Percentiles rank a stretch among this genome's conserved stretches.
Conservation (phyloP, 1,284 basidiomycete species). For the Lentinus polychrous region DNA sequence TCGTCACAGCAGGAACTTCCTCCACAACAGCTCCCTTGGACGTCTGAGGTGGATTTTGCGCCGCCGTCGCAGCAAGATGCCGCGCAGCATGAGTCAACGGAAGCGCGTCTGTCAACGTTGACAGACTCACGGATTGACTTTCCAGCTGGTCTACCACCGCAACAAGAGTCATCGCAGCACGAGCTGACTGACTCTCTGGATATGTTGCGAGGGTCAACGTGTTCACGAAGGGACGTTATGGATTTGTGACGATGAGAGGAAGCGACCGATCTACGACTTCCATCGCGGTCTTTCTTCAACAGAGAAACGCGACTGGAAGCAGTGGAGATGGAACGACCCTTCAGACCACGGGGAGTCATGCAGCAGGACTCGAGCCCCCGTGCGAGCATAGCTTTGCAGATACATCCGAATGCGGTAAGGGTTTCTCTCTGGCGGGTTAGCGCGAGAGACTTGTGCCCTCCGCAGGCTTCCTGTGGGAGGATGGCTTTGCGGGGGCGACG, state of each 20-base stretch:
- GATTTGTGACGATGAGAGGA: neutral
- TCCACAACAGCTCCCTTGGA: conserved; percentile 7
- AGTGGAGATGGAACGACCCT: conserved; percentile 5
- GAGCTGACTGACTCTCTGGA: conserved; percentile 8
- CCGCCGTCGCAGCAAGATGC: conserved; percentile 11
- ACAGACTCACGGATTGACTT: neutral
- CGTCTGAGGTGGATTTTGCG: neutral
- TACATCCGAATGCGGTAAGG: conserved; percentile 24
- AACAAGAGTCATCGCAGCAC: conserved; percentile 13
- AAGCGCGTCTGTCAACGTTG: conserved; percentile 3
- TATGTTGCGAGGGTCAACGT: conserved; percentile 5
- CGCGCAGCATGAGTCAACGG: conserved; percentile 10
- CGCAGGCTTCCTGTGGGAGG: conserved; percentile 21
- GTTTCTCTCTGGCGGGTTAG: conserved; percentile 23
- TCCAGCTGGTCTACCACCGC: neutral
- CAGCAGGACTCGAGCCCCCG: conserved; percentile 25
- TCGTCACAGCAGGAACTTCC: conserved; percentile 8
- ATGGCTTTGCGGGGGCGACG: conserved; percentile 5
- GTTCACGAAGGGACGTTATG: neutral
- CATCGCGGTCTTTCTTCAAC: neutral
- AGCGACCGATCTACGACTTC: neutral
- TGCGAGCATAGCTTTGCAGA: conserved; percentile 24
- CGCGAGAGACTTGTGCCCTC: conserved; percentile 22
- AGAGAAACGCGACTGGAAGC: conserved; percentile 5
- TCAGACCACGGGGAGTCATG: conserved; percentile 8